Evolutionary conservation across 495 filamentous ascomycete genomes (phyloP).

Genomic region (Viridothelium virens): DNA sequence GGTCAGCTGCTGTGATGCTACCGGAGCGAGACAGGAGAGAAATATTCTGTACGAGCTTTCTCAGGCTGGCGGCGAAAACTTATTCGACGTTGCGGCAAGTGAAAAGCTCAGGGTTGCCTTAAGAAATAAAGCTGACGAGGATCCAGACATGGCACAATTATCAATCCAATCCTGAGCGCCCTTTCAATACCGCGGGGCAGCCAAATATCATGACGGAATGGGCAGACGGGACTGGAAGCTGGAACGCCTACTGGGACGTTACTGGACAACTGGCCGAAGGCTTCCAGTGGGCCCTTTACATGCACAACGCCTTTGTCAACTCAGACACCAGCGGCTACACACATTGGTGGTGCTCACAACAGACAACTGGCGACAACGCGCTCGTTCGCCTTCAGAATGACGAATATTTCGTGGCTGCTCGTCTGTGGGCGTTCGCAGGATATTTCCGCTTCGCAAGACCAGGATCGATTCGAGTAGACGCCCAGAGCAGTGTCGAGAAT

Average conservation of each 20-base stretch:
- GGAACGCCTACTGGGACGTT: slow-evolving; percentile 19
- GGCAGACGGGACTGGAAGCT: slow-evolving; percentile 19
- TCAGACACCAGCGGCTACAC: slow-evolving; percentile 20
- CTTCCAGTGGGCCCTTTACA: slow-evolving; percentile 26
- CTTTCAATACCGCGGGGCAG: slow-evolving; percentile 20
- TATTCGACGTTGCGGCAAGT: slow-evolving; percentile 18
- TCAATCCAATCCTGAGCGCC: slow-evolving; percentile 22
- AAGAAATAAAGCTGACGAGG: background rate
- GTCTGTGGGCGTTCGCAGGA: slow-evolving; percentile 23
- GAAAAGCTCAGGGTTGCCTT: background rate
- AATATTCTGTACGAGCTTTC: slow-evolving; percentile 22
- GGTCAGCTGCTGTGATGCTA: slow-evolving; percentile 21
- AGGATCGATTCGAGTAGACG: slow-evolving; percentile 18
- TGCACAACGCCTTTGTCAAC: slow-evolving; percentile 23
- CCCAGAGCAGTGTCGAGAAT: slow-evolving; percentile 15
- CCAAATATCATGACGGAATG: slow-evolving; percentile 24
- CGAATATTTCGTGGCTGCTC: slow-evolving; percentile 19
- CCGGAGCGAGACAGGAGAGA: slow-evolving; percentile 22
- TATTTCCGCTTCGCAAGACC: slow-evolving; percentile 26
- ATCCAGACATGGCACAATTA: slow-evolving; percentile 24
- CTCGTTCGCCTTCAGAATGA: slow-evolving; percentile 21
- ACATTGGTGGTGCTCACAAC: slow-evolving; percentile 23
- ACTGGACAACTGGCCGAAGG: slow-evolving; percentile 22
- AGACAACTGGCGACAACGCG: slow-evolving; percentile 15
- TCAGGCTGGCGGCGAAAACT: slow-evolving; percentile 15